Evolutionary conservation across 257 asterid genomes (phyloP).

Genomic region (Solanum tacnaense): DNA sequence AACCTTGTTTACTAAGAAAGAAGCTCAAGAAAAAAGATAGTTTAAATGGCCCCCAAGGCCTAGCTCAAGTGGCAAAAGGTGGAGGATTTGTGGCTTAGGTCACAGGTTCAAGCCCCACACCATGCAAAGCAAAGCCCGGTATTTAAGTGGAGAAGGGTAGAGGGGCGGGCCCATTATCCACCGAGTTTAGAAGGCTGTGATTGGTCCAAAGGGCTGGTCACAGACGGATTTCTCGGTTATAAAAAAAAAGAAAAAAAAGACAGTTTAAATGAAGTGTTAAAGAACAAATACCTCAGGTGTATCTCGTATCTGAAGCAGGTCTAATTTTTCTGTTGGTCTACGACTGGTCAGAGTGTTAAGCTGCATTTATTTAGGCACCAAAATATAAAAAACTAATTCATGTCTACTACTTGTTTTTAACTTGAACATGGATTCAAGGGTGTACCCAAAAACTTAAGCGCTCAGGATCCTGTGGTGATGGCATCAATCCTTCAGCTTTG

Average conservation of each 20-base stretch:
- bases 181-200: no score
- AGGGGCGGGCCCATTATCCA: no score
- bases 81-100: no score
- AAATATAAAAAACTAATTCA: neutral
- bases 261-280: neutral
- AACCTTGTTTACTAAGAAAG: neutral
- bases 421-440: neutral
- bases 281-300: constrained; percentile 48
- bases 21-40: neutral
- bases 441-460: constrained; percentile 95
- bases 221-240: no score
- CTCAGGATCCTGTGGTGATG: constrained; percentile 69
- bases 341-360: constrained; percentile 61
- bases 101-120: no score
- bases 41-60: neutral
- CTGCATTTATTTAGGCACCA: constrained; percentile 36
- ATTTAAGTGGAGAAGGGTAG: no score
- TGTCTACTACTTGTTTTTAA: neutral
- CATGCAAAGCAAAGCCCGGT: no score
- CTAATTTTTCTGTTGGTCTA: constrained; percentile 86
- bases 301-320: constrained; percentile 70
- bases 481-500: constrained; percentile 88
- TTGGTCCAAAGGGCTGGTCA: no score
- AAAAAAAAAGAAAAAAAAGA: no score
- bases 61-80: no score